Evolutionary conservation across 148 eudicot species (phyloP).

Genomic region (Polygonum aviculare): DNA sequence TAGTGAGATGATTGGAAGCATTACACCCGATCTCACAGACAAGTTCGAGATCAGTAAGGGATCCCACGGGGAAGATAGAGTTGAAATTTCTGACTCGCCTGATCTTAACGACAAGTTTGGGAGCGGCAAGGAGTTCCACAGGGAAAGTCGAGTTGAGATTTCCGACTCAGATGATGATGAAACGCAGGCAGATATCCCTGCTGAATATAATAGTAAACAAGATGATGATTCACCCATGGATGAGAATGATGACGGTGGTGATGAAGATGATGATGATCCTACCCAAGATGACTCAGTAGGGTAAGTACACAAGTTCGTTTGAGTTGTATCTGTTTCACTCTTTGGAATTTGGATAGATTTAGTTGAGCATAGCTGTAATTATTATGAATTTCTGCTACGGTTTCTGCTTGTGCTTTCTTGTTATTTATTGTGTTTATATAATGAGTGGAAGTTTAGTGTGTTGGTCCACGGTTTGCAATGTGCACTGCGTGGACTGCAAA

Average conservation of each 20-base stretch:
- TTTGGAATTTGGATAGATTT: background rate
- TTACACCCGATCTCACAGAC: slow-evolving; percentile 74
- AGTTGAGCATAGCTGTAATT: background rate
- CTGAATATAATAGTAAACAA: slow-evolving; percentile 12
- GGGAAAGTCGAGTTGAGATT: slow-evolving; percentile 20
- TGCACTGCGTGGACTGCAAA: no score
- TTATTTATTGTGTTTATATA: background rate
- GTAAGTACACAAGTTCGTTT: background rate
- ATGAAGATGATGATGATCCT: slow-evolving; percentile 49
- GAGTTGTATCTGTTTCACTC: background rate
- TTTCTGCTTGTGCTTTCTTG: background rate
- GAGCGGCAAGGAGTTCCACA: slow-evolving; percentile 17
- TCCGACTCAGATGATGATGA: slow-evolving; percentile 65
- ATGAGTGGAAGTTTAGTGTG: no score
- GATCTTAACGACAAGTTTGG: slow-evolving; percentile 62
- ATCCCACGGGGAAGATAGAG: slow-evolving; percentile 25
- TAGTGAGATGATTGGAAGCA: slow-evolving; percentile 72
- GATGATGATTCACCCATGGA: slow-evolving; percentile 37
- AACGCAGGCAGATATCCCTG: slow-evolving; percentile 35
- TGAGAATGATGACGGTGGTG: slow-evolving; percentile 44
- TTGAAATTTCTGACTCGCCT: slow-evolving; percentile 22
- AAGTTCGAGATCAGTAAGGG: slow-evolving; percentile 31
- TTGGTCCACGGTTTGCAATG: no score
- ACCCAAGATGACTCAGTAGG: slow-evolving; percentile 57
- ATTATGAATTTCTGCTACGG: background rate